These are phyloP conservation scores for Solanum paucissectum DNA, from an alignment of 257 asterid species.

Conservation along the genomic window DNA sequence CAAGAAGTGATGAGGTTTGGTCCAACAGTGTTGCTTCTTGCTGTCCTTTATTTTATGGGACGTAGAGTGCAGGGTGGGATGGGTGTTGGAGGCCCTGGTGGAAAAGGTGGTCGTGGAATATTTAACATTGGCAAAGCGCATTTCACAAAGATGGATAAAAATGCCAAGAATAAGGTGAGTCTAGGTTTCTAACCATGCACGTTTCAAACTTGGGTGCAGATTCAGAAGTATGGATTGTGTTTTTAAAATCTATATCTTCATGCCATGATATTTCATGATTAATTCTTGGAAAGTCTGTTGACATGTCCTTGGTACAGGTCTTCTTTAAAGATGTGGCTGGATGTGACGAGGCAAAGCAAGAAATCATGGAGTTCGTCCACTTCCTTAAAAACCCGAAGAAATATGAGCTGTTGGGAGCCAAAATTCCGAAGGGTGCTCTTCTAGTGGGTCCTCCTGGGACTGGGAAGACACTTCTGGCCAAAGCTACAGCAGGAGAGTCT, in stretches of 20 bases:
- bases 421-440: conserved; percentile 88
- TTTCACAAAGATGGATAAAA: conserved; percentile 64
- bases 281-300: neutral
- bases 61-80: conserved; percentile 39
- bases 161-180: conserved; percentile 73
- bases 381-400: conserved; percentile 83
- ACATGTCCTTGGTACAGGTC: conserved; percentile 27
- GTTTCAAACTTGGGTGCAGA: neutral
- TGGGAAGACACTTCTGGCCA: conserved; percentile 87
- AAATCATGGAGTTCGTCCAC: conserved; percentile 94
- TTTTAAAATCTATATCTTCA: neutral
- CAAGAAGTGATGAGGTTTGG: conserved; percentile 32
- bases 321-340: conserved; percentile 83
- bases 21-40: conserved; percentile 32
- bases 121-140: conserved; percentile 71
- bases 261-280: neutral
- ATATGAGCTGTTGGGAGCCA: conserved; percentile 75
- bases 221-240: neutral
- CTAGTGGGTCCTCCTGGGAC: conserved; percentile 97
- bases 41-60: conserved; percentile 29
- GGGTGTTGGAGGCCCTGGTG: conserved; percentile 62
- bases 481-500: conserved; percentile 95
- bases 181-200: neutral
- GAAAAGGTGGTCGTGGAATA: conserved; percentile 65
- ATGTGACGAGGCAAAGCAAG: conserved; percentile 94